Percentiles rank a stretch among this genome's conserved stretches.
These are phyloP conservation scores for Neolecta irregularis DNA, from an alignment of 1,139 yeast genomes.

Conservation along the genomic window DNA sequence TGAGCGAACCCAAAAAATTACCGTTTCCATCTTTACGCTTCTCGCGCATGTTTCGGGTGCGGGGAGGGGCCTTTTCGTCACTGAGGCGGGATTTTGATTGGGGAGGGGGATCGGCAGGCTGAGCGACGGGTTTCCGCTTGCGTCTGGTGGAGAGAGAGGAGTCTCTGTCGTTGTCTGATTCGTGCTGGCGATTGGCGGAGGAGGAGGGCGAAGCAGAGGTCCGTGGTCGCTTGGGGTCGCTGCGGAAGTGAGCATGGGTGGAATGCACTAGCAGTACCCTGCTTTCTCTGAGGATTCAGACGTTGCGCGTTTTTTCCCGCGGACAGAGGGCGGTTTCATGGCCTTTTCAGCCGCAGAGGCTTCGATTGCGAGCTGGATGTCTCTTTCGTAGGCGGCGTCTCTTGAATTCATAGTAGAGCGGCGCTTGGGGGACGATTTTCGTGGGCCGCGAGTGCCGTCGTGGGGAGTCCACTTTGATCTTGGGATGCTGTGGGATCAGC, in stretches of 20 bases:
- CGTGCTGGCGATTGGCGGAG: too few species aligned
- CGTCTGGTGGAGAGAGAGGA: too few species aligned
- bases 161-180: too few species aligned
- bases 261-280: neutral
- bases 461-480: neutral
- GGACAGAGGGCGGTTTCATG: neutral
- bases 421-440: constrained; percentile 14
- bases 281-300: constrained; percentile 1
- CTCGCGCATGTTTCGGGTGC: too few species aligned
- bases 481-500: neutral
- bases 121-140: too few species aligned
- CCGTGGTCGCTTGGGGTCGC: neutral
- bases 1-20: too few species aligned
- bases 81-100: too few species aligned
- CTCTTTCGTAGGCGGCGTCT: constrained; percentile 50
- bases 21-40: too few species aligned
- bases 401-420: constrained; percentile 26
- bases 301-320: neutral
- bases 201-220: too few species aligned
- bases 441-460: neutral
- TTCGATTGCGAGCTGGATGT: constrained; percentile 51
- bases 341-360: constrained; percentile 43
- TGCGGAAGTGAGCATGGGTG: neutral
- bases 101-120: too few species aligned
- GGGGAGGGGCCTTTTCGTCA: too few species aligned